Conservation (phyloP, 2,329 filamentous ascomycete species). For the Alternaria brassicicola region DNA sequence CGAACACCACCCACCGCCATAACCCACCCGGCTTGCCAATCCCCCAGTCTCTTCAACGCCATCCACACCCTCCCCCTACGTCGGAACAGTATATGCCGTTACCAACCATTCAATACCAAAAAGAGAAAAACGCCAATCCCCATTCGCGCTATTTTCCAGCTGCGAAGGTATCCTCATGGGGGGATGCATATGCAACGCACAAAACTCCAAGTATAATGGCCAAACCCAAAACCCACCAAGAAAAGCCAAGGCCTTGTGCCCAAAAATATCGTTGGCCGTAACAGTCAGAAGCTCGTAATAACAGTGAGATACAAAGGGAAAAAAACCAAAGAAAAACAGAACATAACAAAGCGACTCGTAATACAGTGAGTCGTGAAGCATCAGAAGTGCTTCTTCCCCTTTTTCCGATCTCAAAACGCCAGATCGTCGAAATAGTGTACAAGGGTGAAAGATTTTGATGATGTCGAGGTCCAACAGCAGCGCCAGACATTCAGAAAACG, state of each 20-base stretch:
- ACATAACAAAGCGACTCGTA: background rate
- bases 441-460: constrained; percentile 16
- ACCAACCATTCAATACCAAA: constrained; percentile 10
- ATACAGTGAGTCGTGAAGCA: constrained; percentile 18
- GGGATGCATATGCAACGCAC: constrained; percentile 38
- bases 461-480: constrained; percentile 11
- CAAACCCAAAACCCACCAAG: constrained; percentile 9
- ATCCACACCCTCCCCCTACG: background rate
- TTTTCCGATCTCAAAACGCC: constrained; percentile 23
- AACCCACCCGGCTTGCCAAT: background rate
- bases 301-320: constrained; percentile 18
- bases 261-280: constrained; percentile 18
- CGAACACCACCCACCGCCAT: background rate
- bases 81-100: constrained; percentile 11
- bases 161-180: constrained; percentile 38
- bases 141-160: constrained; percentile 37
- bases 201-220: constrained; percentile 21
- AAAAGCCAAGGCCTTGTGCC: constrained; percentile 4
- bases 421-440: constrained; percentile 7
- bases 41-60: background rate
- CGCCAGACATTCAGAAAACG: constrained; percentile 18
- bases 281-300: constrained; percentile 16
- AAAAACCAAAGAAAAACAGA: constrained; percentile 10
- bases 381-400: constrained; percentile 19
- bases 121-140: constrained; percentile 35